phyloP scores from a whole-genome alignment of 2,329 filamentous ascomycete genomes.

The Talaromyces islandicus region DNA sequence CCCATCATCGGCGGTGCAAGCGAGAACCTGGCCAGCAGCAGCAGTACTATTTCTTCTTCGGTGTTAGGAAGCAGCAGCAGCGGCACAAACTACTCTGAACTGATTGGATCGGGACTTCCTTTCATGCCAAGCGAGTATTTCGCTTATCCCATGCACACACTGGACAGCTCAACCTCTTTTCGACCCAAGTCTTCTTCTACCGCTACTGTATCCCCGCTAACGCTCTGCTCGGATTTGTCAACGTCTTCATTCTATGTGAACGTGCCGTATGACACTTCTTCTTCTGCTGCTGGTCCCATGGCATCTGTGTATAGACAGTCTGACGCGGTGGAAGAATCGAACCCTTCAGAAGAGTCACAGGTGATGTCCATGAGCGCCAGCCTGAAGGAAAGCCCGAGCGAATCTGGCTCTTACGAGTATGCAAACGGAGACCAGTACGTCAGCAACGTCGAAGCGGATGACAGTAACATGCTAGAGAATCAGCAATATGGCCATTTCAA shows the following conservation, averaged over 20 bases:
- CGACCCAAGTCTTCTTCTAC: not conserved
- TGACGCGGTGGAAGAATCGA: not conserved
- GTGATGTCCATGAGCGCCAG: slow-evolving; percentile 1
- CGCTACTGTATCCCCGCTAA: not conserved
- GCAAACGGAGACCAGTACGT: not conserved
- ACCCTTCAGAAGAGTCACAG: not conserved
- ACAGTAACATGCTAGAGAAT: not conserved
- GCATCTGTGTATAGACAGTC: not conserved
- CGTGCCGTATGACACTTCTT: not conserved
- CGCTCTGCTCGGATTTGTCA: not conserved
- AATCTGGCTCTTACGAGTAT: not conserved
- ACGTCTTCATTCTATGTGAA: not conserved
- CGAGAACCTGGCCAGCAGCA: slow-evolving; percentile 17
- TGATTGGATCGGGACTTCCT: not conserved
- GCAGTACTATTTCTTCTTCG: slow-evolving; percentile 9
- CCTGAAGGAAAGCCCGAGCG: not conserved
- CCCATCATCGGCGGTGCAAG: slow-evolving; percentile 25
- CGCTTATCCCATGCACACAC: not conserved
- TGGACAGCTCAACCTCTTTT: not conserved
- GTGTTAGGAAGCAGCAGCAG: not conserved
- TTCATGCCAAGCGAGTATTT: not conserved
- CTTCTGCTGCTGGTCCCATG: not conserved
- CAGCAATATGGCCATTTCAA: not conserved
- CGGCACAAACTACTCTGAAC: not conserved
- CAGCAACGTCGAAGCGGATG: not conserved